Evolutionary conservation across 2,329 filamentous ascomycete genomes (phyloP), one percentile per base, ranked within the genome.

Genomic region (Tothia fuscella): DNA sequence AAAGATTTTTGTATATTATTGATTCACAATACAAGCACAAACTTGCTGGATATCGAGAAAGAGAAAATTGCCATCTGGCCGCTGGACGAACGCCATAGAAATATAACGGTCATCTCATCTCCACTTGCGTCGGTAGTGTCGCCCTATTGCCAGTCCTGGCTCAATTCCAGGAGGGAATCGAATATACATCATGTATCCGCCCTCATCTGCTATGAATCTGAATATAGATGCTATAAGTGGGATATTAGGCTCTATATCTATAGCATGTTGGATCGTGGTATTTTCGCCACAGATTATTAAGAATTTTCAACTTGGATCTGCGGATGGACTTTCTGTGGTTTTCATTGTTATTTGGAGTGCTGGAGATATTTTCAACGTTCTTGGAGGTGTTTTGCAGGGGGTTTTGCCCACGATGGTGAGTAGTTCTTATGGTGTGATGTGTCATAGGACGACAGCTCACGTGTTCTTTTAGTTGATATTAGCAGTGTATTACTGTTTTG

Each of bases 281-380:
- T 98, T 95, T 66, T 91, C 86, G 1, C 91, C 91, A 2, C 91
- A 98, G 53, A 95, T 98, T 52, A 80, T 94, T 52, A 86, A 94
- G 56, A 95, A 95, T 58, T 95, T 94, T 65, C 80, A 79, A 48
- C 76, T 87, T 43, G 68, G 76, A 50, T n/a, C n/a, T n/a, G 85
- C 87, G 44, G 86, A 95, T 57, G 89, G 87, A 2, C 71, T 96
- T 1, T 93, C 85, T 0, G 74, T 95, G 12, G 80, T 89, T 43
- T 98, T 96, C 66, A 78, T 96, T 55, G 79, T 93, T 46, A 76
- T 93, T 53, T 98, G 91, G 91, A 72, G 95, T 2, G 71, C 80
- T 1, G 91, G 91, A 40, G 91, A 98, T 77, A 79, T 95, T 50
- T 95, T 94, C 70, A 96, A 96, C 58, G 93, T 95, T 48, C 70